These are phyloP conservation scores for Apiospora saccharicola DNA, from an alignment of 2,329 filamentous ascomycete species.

Conservation along the genomic window DNA sequence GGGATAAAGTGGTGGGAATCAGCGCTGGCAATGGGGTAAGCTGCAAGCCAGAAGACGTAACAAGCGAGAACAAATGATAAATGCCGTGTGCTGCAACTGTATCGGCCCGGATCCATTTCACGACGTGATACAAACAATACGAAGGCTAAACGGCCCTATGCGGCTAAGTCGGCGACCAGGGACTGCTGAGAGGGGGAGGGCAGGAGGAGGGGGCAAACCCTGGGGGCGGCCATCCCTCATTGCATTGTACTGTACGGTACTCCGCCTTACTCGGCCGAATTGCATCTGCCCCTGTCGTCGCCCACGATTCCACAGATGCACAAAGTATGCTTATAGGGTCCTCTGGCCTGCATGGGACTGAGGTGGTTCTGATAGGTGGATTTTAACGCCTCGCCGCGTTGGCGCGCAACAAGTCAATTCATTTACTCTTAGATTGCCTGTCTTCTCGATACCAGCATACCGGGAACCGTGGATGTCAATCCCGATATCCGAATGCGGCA, in stretches of 20 bases:
- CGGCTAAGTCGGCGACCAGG: conserved; percentile 21
- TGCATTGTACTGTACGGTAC: not conserved
- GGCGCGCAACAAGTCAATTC: conserved; percentile 2
- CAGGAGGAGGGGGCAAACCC: not conserved
- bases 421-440: conserved; percentile 21
- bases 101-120: conserved; percentile 12
- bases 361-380: conserved; percentile 8
- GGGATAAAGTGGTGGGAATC: not conserved
- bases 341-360: not conserved
- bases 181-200: not conserved
- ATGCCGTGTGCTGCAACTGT: not conserved
- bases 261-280: conserved; percentile 15
- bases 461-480: not conserved
- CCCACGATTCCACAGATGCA: conserved; percentile 6
- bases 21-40: not conserved
- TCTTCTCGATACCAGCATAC: conserved; percentile 12
- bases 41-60: not conserved
- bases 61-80: not conserved
- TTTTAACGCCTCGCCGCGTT: conserved; percentile 22
- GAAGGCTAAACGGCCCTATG: conserved; percentile 18
- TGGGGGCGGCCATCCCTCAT: not conserved
- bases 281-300: not conserved
- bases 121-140: conserved; percentile 8
- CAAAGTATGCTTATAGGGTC: conserved; percentile 5
- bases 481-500: not conserved